Evolutionary conservation across 2,329 filamentous ascomycete genomes (phyloP), one percentile per base, ranked within the genome.

Genomic region (Aspergillus awamori): DNA sequence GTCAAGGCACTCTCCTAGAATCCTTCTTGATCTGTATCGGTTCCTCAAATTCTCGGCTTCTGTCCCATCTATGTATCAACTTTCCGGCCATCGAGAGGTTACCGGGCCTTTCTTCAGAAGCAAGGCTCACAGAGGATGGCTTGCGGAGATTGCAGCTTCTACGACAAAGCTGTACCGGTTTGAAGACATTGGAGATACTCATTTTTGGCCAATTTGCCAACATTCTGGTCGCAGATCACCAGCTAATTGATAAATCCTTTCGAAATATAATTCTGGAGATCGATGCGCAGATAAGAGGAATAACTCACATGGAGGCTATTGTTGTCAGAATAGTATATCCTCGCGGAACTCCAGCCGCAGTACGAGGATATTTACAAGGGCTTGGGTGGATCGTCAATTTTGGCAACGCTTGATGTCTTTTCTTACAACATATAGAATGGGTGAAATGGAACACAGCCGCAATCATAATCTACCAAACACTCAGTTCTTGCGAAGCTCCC

Each of bases 331-430:
- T 60, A 20, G 20, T 20, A 10, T 54, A 7, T 48, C 5, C 11
- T 15, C 39, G 41, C 24, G 53, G 57, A 28, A 22, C 43, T 36
- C 33, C 39, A 10, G 24, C 30, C 2, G 39, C 49, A 11, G 17
- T 45, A 24, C 24, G 6, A 36, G 57, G 57, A 13, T 54, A 57
- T 30, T 17, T 60, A 11, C 33, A 60, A 57, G 28, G 24, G 24
- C 52, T 62, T 45, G 60, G 60, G 8, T 62, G 60, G 60, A 36
- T 51, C 38, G 53, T 62, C 15, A 48, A 53, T 47, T 7, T 47
- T 5, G 53, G 53, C 20, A 15, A 60, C 11, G 33, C 33, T 22
- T 24, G 17, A 22, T 47, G 47, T 36, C 2, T 36, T 7, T 45
- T 5, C 5, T 22, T 41, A 24, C 45, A 20, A 5, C 39, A 43